Percentiles rank a stretch among this genome's conserved stretches.
Conservation (phyloP, 495 filamentous ascomycete genomes). For the Viridothelium virens region DNA sequence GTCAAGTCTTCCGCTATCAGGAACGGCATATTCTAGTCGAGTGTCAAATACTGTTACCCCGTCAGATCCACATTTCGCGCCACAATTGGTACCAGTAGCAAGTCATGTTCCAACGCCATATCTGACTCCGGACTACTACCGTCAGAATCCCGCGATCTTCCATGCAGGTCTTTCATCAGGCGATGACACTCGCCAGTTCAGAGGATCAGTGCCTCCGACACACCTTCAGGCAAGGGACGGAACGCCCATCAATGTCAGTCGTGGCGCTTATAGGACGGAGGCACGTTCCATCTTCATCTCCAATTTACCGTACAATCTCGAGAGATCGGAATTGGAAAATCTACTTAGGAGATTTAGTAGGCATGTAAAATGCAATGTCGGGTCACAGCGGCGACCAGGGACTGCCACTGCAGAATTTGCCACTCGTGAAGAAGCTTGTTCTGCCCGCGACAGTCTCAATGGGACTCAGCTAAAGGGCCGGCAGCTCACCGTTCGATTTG, state of each 20-base stretch:
- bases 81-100: neutral
- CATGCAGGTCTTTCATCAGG: neutral
- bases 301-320: constrained; percentile 22
- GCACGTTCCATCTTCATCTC: constrained; percentile 32
- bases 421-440: neutral
- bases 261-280: constrained; percentile 28
- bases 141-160: neutral
- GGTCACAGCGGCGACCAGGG: neutral
- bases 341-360: neutral
- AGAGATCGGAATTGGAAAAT: neutral
- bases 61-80: neutral
- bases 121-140: neutral
- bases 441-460: neutral
- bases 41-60: neutral
- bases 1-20: neutral
- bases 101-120: neutral
- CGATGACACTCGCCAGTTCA: neutral
- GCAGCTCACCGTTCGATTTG: neutral
- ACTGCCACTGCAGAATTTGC: neutral
- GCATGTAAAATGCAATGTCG: neutral
- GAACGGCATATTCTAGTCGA: neutral
- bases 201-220: constrained; percentile 16
- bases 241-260: constrained; percentile 26
- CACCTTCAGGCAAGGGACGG: constrained; percentile 20
- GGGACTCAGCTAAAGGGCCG: neutral